Conservation (phyloP, 345 rosid species). For the Physaria fendleri region DNA sequence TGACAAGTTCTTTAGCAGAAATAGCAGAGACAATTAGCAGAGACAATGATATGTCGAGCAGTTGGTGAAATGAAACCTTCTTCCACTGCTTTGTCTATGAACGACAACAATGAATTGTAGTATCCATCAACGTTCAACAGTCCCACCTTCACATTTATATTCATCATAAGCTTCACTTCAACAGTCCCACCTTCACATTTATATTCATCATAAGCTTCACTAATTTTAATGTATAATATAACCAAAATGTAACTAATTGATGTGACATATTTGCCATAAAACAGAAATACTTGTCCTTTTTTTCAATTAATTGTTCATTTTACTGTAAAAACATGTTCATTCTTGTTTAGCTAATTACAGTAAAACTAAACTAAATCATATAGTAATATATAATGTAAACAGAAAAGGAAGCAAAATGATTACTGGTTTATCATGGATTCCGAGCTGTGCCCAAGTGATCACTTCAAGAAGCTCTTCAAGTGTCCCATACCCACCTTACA, state of each 20-base stretch:
- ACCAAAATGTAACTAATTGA: neutral
- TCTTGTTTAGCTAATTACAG: neutral
- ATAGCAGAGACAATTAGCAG: constrained; percentile 69
- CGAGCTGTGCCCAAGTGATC: constrained; percentile 84
- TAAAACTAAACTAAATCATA: neutral
- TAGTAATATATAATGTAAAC: neutral
- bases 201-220: too few relatives aligned
- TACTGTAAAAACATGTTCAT: neutral
- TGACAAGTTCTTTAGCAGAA: constrained; percentile 54
- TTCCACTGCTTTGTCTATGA: constrained; percentile 72
- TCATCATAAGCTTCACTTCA: too few relatives aligned
- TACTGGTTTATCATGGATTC: constrained; percentile 84
- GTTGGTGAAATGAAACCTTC: constrained; percentile 67
- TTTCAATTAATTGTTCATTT: neutral
- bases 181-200: constrained; percentile 56
- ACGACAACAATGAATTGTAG: constrained; percentile 64
- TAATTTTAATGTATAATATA: too few relatives aligned
- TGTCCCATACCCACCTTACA: constrained; percentile 79
- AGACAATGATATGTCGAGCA: constrained; percentile 75
- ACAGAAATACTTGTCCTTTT: too few relatives aligned
- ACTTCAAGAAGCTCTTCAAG: constrained; percentile 84
- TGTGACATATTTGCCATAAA: neutral
- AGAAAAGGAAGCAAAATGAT: constrained; percentile 22
- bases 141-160: constrained; percentile 50
- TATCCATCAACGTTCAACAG: constrained; percentile 73